These are phyloP conservation scores for Williopsis jadinii DNA, from an alignment of 1,139 yeast genomes.

Conservation along the genomic window DNA sequence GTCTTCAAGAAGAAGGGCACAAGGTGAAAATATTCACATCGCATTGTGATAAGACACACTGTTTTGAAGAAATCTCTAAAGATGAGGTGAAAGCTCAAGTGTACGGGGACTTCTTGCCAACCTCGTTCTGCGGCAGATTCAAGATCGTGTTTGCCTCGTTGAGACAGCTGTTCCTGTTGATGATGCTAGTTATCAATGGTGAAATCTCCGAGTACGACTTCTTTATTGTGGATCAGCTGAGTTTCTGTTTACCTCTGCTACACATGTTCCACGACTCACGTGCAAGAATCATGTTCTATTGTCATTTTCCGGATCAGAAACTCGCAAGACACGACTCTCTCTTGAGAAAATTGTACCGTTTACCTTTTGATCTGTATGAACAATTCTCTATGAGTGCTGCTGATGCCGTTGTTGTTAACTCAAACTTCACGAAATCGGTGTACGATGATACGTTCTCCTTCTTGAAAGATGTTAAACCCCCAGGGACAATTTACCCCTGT, in stretches of 20 bases:
- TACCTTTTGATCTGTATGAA: slow-evolving; percentile 78
- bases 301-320: slow-evolving; percentile 93
- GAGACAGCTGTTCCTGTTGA: slow-evolving; percentile 66
- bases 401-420: slow-evolving; percentile 80
- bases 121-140: slow-evolving; percentile 55
- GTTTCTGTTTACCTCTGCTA: slow-evolving; percentile 76
- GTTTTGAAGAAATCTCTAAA: slow-evolving; percentile 80
- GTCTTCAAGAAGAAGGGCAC: slow-evolving; percentile 66
- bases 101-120: slow-evolving; percentile 78
- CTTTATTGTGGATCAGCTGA: slow-evolving; percentile 80
- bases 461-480: slow-evolving; percentile 30
- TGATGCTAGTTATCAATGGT: slow-evolving; percentile 43
- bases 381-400: slow-evolving; percentile 72
- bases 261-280: slow-evolving; percentile 36
- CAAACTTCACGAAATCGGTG: slow-evolving; percentile 69
- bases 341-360: slow-evolving; percentile 58
- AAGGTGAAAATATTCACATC: slow-evolving; percentile 72
- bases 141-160: slow-evolving; percentile 78
- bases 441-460: slow-evolving; percentile 56
- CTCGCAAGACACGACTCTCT: slow-evolving; percentile 53
- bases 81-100: slow-evolving; percentile 57
- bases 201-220: slow-evolving; percentile 51
- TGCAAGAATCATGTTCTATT: slow-evolving; percentile 63
- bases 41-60: slow-evolving; percentile 78
- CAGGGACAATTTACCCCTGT: slow-evolving; percentile 86